Evolutionary conservation across 2,329 filamentous ascomycete species (phyloP), one percentile per base, ranked within the genome.

Genomic region (Corynespora cassiicola): DNA sequence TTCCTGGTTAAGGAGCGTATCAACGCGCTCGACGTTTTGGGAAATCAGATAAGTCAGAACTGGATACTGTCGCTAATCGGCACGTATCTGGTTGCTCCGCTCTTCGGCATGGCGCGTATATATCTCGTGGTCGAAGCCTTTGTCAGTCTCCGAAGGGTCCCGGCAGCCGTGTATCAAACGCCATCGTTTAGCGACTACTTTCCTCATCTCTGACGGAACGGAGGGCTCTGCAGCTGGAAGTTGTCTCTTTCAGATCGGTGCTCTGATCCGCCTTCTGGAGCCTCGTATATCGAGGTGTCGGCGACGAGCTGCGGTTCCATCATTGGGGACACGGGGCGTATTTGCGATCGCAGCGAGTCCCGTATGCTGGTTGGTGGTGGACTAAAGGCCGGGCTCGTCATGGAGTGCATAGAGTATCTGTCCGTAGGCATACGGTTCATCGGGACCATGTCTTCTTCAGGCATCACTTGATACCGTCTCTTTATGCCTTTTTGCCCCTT

Each of bases 121-220:
- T 62, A 43, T 38, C 45, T 65, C 12, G 50, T 65, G 6, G 45
- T 61, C 10, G 61, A 62, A 28, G 52, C 50, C 5, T 63, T 64
- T 26, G 39, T 61, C 3, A 53, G 52, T 40, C 26, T 65, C 5
- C 33, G 61, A 7, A 30, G 37, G 12, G 41, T 54, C 15, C 60
- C 60, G 5, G 36, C 23, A 7, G 44, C 26, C 7, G 37, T 52
- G 6, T 65, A 59, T 35, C 26, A 47, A 9, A 58, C 53, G 21
- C 57, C 57, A 2, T 47, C 55, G 24, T 65, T 58, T 56, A 51
- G 47, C 18, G 28, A 52, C 11, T 52, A 48, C 27, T 38, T 63
- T n/a, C 61, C 58, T 31, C 60, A 63, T 55, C 39, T 65, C 2
- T 58, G 38, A 56, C 36, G 15, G 58, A 63, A 17, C 21, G 21